A percentile compares a stretch with the other conserved stretches of the same genome.
phyloP scores from a whole-genome alignment of 192 early-diverging fungal species.

The Thamnidium elegans region DNA sequence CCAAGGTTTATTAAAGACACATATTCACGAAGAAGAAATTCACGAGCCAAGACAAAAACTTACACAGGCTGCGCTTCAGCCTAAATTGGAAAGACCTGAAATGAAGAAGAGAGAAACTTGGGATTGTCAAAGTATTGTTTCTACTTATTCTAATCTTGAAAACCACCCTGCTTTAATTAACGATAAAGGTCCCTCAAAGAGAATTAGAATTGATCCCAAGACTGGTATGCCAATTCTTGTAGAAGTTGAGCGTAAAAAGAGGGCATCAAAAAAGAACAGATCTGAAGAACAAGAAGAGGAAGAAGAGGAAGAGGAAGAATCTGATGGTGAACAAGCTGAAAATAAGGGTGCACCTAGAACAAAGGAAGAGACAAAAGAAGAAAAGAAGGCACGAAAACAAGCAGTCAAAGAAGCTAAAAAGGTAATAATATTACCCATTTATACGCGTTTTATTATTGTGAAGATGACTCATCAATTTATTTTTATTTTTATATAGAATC shows the following conservation, averaged over 20 bases:
- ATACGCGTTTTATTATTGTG: not conserved
- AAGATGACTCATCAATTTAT: not conserved
- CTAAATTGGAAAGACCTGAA: conserved; percentile 40
- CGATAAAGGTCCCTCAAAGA: conserved; percentile 52
- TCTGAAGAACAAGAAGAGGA: conserved; percentile 18
- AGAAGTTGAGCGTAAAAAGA: conserved; percentile 41
- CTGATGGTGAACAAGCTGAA: conserved; percentile 10
- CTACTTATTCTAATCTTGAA: conserved; percentile 91
- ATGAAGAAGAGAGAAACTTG: conserved; percentile 67
- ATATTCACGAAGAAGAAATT: conserved; percentile 36
- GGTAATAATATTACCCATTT: conserved; percentile 35
- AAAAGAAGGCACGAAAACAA: conserved; percentile 90
- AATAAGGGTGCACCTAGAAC: conserved; percentile 45
- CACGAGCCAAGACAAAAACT: conserved; percentile 18
- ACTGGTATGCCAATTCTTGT: conserved; percentile 69
- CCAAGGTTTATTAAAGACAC: conserved; percentile 43
- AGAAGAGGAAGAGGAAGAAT: conserved; percentile 24
- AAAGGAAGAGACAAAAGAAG: conserved; percentile 84
- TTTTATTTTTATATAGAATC: conserved; percentile 37
- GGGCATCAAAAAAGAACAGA: conserved; percentile 19
- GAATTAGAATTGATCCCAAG: conserved; percentile 69
- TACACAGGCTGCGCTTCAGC: conserved; percentile 19
- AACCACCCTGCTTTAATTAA: conserved; percentile 86
- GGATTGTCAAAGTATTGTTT: conserved; percentile 91
- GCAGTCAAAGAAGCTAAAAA: conserved; percentile 79